Evolutionary conservation across 768 basidiomycete species (phyloP).

Genomic region (Clitopilus passeckerianus): DNA sequence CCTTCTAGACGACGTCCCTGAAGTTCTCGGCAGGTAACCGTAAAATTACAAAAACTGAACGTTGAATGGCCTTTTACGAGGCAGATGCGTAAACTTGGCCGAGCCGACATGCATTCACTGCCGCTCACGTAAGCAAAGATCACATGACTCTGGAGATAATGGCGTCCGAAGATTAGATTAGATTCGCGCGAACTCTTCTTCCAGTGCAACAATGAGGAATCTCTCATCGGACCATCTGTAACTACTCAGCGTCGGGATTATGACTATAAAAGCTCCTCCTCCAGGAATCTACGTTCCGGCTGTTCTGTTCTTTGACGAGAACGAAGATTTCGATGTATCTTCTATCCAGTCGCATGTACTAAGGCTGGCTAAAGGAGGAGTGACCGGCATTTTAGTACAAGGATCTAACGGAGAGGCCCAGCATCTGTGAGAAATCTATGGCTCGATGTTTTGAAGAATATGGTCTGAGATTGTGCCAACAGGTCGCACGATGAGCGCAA

Average conservation of each 20-base stretch:
- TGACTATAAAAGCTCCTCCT: slow-evolving; percentile 32
- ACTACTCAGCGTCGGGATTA: slow-evolving; percentile 2
- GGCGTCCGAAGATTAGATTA: slow-evolving; percentile 13
- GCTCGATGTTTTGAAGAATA: not conserved
- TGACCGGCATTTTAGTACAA: slow-evolving; percentile 69
- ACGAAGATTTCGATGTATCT: slow-evolving; percentile 66
- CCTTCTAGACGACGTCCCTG: not conserved
- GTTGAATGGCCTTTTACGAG: not conserved
- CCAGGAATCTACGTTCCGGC: slow-evolving; percentile 76
- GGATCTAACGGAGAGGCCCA: slow-evolving; percentile 77
- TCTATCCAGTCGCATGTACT: slow-evolving; percentile 69
- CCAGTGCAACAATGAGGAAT: not conserved
- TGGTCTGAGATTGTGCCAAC: not conserved
- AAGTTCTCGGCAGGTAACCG: not conserved
- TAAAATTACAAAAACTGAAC: too few species aligned
- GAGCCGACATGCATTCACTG: slow-evolving; percentile 1
- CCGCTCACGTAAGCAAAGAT: slow-evolving; percentile 7
- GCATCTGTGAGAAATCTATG: slow-evolving; percentile 38
- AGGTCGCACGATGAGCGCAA: slow-evolving; percentile 67
- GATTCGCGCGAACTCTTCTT: slow-evolving; percentile 4
- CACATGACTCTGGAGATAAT: not conserved
- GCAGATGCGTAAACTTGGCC: not conserved
- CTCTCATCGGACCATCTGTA: not conserved
- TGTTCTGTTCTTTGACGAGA: slow-evolving; percentile 64
- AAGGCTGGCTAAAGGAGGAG: slow-evolving; percentile 72